Conservation (phyloP, 257 asterid genomes). For the Prunella vulgaris region DNA sequence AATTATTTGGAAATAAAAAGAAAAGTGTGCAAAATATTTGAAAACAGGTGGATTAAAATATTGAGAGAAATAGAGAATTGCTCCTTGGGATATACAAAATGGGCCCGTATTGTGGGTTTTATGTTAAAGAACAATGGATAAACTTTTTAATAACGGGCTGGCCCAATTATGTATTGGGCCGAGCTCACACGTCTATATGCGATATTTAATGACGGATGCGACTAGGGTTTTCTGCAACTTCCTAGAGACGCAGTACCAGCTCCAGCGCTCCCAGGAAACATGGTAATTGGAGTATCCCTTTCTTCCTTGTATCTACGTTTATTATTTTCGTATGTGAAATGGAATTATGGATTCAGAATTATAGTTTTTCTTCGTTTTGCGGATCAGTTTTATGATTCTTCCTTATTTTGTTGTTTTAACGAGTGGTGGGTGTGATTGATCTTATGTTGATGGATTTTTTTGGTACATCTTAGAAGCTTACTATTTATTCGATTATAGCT, state of each 20-base stretch:
- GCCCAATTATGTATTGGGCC: not conserved
- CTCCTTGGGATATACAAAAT: no score
- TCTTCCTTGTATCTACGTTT: not conserved
- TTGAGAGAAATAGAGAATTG: no score
- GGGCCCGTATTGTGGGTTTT: no score
- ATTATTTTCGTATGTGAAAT: not conserved
- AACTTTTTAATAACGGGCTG: not conserved
- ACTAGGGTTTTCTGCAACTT: constrained; percentile 10
- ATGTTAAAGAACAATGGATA: no score
- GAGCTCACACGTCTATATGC: not conserved
- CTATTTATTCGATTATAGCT: not conserved
- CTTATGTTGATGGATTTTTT: not conserved
- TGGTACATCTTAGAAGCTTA: not conserved
- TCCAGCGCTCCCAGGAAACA: constrained; percentile 11
- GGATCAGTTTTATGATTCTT: not conserved
- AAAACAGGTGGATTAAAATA: no score
- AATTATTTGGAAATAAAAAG: no score
- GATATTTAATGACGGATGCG: not conserved
- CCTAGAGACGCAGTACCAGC: not conserved
- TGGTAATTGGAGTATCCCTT: not conserved
- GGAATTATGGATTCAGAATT: not conserved
- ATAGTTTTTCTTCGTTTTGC: not conserved
- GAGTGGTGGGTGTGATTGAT: not conserved
- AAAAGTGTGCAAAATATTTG: no score
- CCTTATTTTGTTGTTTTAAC: not conserved